phyloP scores from a whole-genome alignment of 768 basidiomycete genomes.

The Candolleomyces efflorescens region DNA sequence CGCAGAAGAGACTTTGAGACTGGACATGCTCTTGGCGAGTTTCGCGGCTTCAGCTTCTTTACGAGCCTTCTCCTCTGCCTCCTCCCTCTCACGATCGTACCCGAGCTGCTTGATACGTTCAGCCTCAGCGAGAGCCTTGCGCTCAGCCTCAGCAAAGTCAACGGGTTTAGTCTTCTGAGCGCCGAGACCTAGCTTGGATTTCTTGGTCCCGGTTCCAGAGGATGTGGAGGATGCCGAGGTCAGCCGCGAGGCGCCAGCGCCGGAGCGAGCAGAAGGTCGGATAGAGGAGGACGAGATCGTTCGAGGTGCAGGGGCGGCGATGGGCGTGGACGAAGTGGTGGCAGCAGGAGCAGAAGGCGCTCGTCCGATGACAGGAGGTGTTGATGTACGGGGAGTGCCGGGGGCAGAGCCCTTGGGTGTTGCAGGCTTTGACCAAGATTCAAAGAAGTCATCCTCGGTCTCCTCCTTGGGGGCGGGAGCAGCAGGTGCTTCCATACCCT shows the following conservation, averaged over 20 bases:
- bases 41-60: conserved; percentile 56
- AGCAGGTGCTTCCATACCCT: conserved; percentile 59
- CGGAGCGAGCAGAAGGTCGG: conserved; percentile 40
- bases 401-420: conserved; percentile 52
- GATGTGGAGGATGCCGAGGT: conserved; percentile 31
- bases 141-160: conserved; percentile 93
- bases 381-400: conserved; percentile 43
- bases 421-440: conserved; percentile 89
- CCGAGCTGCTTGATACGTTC: conserved; percentile 90
- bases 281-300: conserved; percentile 60
- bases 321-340: conserved; percentile 36
- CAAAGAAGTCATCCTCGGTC: conserved; percentile 91
- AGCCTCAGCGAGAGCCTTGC: conserved; percentile 86
- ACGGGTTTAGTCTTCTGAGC: conserved; percentile 85
- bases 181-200: conserved; percentile 76
- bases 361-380: conserved; percentile 59
- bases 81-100: conserved; percentile 83
- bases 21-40: conserved; percentile 34
- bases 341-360: conserved; percentile 34
- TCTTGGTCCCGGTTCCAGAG: conserved; percentile 36
- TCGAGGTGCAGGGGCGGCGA: conserved; percentile 41
- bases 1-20: conserved; percentile 25
- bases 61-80: conserved; percentile 71
- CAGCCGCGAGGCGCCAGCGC: conserved; percentile 35
- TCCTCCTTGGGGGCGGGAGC: conserved; percentile 36